phyloP scores from a whole-genome alignment of 306 rosid genomes.

The Comarum palustre region DNA sequence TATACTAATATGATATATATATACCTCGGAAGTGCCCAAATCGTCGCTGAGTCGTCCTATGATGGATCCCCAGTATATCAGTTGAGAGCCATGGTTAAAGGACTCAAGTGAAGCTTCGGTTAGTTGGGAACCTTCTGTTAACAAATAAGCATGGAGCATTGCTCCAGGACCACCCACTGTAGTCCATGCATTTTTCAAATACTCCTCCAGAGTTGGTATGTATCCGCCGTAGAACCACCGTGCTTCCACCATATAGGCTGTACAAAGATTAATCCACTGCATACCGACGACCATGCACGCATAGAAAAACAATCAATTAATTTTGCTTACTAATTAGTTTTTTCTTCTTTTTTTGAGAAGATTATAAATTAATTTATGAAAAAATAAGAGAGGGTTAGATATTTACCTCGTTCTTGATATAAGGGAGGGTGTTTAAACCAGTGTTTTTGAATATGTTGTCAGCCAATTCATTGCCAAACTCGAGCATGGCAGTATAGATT shows the following conservation, averaged over 20 bases:
- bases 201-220: conserved; percentile 25
- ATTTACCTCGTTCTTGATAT: conserved; percentile 20
- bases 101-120: conserved; percentile 14
- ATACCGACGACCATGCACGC: too few species aligned
- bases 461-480: conserved; percentile 25
- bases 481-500: conserved; percentile 22
- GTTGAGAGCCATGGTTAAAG: conserved; percentile 17
- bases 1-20: too few species aligned
- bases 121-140: background rate
- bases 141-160: conserved; percentile 21
- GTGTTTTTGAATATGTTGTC: background rate
- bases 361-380: too few species aligned
- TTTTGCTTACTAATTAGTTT: too few species aligned
- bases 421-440: background rate
- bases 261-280: conserved; percentile 34
- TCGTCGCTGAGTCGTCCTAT: conserved; percentile 26
- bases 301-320: too few species aligned
- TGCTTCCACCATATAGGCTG: conserved; percentile 31
- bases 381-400: background rate
- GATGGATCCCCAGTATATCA: conserved; percentile 28
- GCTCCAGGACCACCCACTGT: conserved; percentile 35
- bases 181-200: conserved; percentile 26
- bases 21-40: conserved; percentile 35
- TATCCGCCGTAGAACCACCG: conserved; percentile 24
- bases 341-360: too few species aligned